Base-by-base conservation (phyloP, 2,329 filamentous ascomycete species). In the Aspergillus vadensis region DNA sequence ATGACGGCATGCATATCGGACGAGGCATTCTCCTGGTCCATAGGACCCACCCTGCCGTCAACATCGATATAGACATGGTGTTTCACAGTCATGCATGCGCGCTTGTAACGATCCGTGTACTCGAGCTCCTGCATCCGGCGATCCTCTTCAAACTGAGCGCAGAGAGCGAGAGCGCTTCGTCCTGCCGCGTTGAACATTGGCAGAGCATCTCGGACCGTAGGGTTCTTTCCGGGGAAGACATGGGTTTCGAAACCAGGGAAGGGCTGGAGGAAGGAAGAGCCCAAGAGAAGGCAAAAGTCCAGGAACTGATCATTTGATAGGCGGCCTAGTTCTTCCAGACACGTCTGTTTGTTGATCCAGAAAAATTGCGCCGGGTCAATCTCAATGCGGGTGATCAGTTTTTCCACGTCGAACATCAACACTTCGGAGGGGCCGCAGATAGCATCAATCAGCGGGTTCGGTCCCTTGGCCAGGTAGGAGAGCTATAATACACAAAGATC, bases 1-100 rank as follows among this genome's bases (percentile, higher is more conserved):
- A 97, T 86, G 72, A 97, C 93, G 70, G 94, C 89, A 72, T 96
- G 91, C 66, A 95, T 88, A 72, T 98, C 93, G 49, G 85, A 85
- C 2, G 95, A 93, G 19, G 92, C 85, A 57, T 86, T 83, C 7
- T 91, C 89, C 57, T 83, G 85, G 68, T 93, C 88, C 69, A 91
- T 83, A 15, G 92, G 89, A 61, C 86, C 85, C 53, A 97, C 85
- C 69, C 89, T 87, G 43, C 95, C 95, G n/a, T 86, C 86, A 57
- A 86, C 83, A 36, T 88, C 86, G 65, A 97, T 87, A 70, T 93
- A 87, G 43, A 96, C 88, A 75, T 94, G 93, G 75, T 98, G 94
- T 70, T 92, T 90, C 53, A 97, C 86, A 1, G 88, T 89, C 84
- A 96, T 88, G 63, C 89, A 88, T 21, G 92, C 92, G 75, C 91